Evolutionary conservation across 192 early-diverging fungal genomes (phyloP).

Genomic region (Mortierella claussenii): DNA sequence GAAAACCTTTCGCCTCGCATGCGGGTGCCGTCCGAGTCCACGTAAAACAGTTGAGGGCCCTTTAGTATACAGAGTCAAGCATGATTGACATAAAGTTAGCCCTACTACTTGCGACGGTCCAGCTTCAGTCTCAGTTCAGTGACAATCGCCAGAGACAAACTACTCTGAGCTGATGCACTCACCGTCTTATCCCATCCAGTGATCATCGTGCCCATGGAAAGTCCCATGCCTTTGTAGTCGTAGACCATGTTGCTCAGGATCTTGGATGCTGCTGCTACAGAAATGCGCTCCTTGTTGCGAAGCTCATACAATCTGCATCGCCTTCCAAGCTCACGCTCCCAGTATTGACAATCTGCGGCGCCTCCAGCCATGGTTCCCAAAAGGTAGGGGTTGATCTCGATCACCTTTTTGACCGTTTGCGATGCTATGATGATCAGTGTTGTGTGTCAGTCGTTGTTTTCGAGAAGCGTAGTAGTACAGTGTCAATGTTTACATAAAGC

Average conservation of each 20-base stretch:
- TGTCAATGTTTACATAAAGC: no score
- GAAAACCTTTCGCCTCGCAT: conserved; percentile 91
- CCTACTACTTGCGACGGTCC: no score
- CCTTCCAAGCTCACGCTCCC: conserved; percentile 97
- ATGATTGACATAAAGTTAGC: no score
- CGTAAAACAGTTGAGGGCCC: conserved; percentile 95
- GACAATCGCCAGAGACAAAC: not conserved
- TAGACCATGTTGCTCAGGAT: conserved; percentile 97
- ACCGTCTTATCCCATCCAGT: conserved; percentile 97
- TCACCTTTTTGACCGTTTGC: conserved; percentile 97
- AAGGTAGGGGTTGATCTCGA: conserved; percentile 99
- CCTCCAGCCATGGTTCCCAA: conserved; percentile 99
- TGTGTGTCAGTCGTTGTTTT: no score
- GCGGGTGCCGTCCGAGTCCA: conserved; percentile 94
- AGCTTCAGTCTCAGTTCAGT: not conserved
- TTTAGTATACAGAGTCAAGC: no score
- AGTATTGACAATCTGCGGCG: conserved; percentile 98
- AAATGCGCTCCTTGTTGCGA: conserved; percentile 98
- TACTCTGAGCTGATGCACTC: no score
- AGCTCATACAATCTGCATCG: conserved; percentile 95
- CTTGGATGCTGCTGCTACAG: conserved; percentile 98
- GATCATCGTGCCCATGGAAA: conserved; percentile 99
- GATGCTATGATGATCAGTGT: conserved; percentile 80
- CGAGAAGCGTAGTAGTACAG: conserved; percentile 3
- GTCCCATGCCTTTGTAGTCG: conserved; percentile 97